Conservation (phyloP, 345 rosid species). For the Leavenworthia alabamica region DNA sequence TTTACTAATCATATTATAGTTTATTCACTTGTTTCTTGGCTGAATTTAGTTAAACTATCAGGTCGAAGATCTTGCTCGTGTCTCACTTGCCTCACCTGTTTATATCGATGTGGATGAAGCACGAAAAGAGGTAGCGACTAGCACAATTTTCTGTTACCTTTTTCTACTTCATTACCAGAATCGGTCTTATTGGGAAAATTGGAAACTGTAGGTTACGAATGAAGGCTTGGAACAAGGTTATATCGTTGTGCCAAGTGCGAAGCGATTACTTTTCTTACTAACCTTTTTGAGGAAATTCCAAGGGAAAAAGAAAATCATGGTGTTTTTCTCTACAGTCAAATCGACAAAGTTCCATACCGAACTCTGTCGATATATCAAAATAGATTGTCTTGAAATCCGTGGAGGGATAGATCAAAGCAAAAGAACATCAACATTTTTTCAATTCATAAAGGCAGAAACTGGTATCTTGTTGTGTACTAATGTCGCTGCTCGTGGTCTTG, state of each 20-base stretch:
- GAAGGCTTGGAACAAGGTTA: slow-evolving; percentile 97
- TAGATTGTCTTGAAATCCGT: slow-evolving; percentile 81
- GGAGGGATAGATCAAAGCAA: slow-evolving; percentile 92
- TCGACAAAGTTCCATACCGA: slow-evolving; percentile 85
- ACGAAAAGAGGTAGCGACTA: slow-evolving; percentile 52
- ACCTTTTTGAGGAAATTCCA: slow-evolving; percentile 78
- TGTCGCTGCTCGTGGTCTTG: slow-evolving; percentile 98
- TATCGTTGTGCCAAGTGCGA: slow-evolving; percentile 73
- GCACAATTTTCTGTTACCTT: background rate
- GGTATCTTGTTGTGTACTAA: slow-evolving; percentile 90
- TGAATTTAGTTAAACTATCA: slow-evolving; percentile 9
- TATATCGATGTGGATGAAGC: slow-evolving; percentile 93
- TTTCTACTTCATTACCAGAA: background rate
- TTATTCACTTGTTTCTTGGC: background rate
- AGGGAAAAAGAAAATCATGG: slow-evolving; percentile 90
- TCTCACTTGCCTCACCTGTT: slow-evolving; percentile 70
- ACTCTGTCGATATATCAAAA: slow-evolving; percentile 66
- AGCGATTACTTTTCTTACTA: slow-evolving; percentile 74
- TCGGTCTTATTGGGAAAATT: background rate
- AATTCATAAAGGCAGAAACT: slow-evolving; percentile 81
- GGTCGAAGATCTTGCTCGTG: slow-evolving; percentile 95
- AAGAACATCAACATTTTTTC: slow-evolving; percentile 82
- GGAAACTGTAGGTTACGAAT: slow-evolving; percentile 68
- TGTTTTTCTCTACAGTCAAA: slow-evolving; percentile 92
- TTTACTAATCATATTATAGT: background rate